Conservation (phyloP, 352 stramenopile species). For the Hyaloperonospora brassicae region DNA sequence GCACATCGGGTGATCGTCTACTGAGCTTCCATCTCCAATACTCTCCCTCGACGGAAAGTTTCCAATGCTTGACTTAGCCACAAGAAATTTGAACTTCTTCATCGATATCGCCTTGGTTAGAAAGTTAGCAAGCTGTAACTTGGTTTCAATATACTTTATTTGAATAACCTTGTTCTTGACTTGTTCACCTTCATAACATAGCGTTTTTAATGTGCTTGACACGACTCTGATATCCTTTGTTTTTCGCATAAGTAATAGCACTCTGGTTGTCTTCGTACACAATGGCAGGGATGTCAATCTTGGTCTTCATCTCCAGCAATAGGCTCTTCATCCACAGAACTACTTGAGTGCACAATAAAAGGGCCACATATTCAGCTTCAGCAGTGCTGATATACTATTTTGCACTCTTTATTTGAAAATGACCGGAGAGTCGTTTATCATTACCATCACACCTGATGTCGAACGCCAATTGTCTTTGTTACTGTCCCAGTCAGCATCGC, state of each 20-base stretch:
- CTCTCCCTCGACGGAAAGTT: neutral
- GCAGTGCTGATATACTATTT: neutral
- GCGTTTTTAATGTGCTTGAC: neutral
- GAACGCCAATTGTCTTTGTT: neutral
- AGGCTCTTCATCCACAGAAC: neutral
- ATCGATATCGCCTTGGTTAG: neutral
- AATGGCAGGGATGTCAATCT: too few relatives aligned
- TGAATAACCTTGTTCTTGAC: conserved; percentile 1
- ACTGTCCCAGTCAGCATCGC: neutral
- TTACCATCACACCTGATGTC: too few relatives aligned
- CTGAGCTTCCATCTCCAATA: neutral
- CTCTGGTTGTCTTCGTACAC: too few relatives aligned
- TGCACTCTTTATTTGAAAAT: too few relatives aligned
- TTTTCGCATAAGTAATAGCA: neutral
- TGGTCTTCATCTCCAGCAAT: neutral
- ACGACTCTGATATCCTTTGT: conserved; percentile 1
- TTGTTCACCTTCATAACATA: neutral
- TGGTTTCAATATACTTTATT: neutral
- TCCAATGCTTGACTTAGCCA: neutral
- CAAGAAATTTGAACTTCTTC: conserved; percentile 1
- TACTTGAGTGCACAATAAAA: conserved; percentile 1
- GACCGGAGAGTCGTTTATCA: too few relatives aligned
- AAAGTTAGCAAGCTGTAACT: neutral
- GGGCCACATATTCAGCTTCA: neutral
- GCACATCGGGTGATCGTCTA: too few relatives aligned